Evolutionary conservation across 352 stramenopile species (phyloP).

Genomic region (Phytopythium litorale): DNA sequence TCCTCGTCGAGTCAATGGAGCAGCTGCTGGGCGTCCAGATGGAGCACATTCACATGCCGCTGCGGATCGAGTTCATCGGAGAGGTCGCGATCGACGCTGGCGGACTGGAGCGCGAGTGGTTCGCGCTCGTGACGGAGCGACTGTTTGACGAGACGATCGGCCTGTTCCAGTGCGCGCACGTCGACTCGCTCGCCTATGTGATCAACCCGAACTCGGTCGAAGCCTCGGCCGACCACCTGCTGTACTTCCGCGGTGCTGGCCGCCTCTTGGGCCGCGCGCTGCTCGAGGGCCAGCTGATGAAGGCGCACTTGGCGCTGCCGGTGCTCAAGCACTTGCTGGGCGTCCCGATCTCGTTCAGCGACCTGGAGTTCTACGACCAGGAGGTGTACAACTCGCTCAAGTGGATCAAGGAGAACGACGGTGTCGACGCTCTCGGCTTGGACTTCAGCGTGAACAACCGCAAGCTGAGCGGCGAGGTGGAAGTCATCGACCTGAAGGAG

Average conservation of each 20-base stretch:
- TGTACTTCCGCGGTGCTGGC: slow-evolving; percentile 96
- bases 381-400: slow-evolving; percentile 82
- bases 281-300: slow-evolving; percentile 93
- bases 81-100: slow-evolving; percentile 78
- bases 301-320: slow-evolving; percentile 76
- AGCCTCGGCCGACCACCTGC: slow-evolving; percentile 62
- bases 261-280: slow-evolving; percentile 95
- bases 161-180: slow-evolving; percentile 71
- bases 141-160: slow-evolving; percentile 60
- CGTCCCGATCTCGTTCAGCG: slow-evolving; percentile 84
- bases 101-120: slow-evolving; percentile 78
- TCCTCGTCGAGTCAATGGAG: slow-evolving; percentile 80
- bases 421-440: slow-evolving; percentile 67
- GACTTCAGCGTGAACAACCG: slow-evolving; percentile 84
- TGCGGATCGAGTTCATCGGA: slow-evolving; percentile 85
- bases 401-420: slow-evolving; percentile 84
- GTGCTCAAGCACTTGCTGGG: slow-evolving; percentile 84
- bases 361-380: slow-evolving; percentile 88
- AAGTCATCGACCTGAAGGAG: slow-evolving; percentile 82
- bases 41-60: slow-evolving; percentile 70
- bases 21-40: slow-evolving; percentile 69
- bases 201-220: slow-evolving; percentile 80
- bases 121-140: slow-evolving; percentile 66
- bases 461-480: slow-evolving; percentile 69
- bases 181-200: slow-evolving; percentile 24